Base-by-base conservation (phyloP, 768 basidiomycete species). In the Mycena vitilis region DNA sequence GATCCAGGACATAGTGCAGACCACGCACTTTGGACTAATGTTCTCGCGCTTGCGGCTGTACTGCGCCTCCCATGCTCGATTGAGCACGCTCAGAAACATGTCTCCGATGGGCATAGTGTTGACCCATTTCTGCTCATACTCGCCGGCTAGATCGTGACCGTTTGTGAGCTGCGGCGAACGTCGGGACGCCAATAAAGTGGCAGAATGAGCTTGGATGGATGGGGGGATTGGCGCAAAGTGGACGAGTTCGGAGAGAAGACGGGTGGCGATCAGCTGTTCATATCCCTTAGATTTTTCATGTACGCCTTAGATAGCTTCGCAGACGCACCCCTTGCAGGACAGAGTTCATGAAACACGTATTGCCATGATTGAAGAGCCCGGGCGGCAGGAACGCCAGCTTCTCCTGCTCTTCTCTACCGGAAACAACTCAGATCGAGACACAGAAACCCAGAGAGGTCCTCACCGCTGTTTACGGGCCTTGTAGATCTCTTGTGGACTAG, bases 301-400 rank as follows among this genome's bases (percentile, higher is more conserved):
- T 78, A 73, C 23, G 68, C 51, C 37, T 30, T 38, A 22, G 36
- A 53, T 22, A 61, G 59, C 60, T 73, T 20, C 89, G 71, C 80
- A 91, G 51, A 89, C 90, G 72, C 80, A 91, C 93, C 45, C 92
- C 93, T 77, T 98, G 96, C 36, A 98, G 82, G 37, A 95, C 94
- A 38, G 95, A 95, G 80, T 97, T 98, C 91, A 96, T 94, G 80
- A 96, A 98, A 80, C 96, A 98, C 0, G 95, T 97, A 77, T 94
- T 94, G 49, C 92, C 91, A 80, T 94, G 91, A 76, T 95, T 95
- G 52, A 88, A 75, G 25, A 95, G 82, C 8, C 93, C 93, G 5
- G 93, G 91, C 0, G 93, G 93, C 12, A 93, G 81, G 48, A 85
- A 81, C 0, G 89, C 89, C 8, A 80, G 78, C 74, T 78, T 82